These are phyloP conservation scores for Mesembryanthemum crystallinum DNA, from an alignment of 148 eudicot species.

Conservation along the genomic window DNA sequence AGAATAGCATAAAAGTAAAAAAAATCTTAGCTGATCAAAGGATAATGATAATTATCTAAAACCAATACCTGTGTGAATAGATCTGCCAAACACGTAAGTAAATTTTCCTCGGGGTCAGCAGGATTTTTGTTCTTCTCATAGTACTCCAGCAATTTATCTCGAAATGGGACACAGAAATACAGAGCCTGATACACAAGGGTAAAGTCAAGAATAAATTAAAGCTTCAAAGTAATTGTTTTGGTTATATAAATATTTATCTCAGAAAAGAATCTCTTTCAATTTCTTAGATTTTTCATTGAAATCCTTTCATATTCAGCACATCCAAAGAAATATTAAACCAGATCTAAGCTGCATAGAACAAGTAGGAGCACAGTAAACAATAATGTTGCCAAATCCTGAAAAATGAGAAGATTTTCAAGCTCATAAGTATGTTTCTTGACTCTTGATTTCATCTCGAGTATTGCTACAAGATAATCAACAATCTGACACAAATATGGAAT, in stretches of 20 bases:
- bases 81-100: constrained; percentile 92
- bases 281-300: no score
- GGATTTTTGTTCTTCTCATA: constrained; percentile 72
- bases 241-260: neutral
- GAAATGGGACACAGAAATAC: constrained; percentile 94
- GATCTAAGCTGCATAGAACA: neutral
- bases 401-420: neutral
- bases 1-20: neutral
- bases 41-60: neutral
- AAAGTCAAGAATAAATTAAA: constrained; percentile 11
- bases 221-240: neutral
- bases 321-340: no score
- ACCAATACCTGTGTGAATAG: constrained; percentile 75
- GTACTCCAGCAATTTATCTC: constrained; percentile 79
- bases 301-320: no score
- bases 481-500: neutral
- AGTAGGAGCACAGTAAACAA: neutral
- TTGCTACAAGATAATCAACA: neutral
- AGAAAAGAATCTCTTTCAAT: neutral
- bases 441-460: neutral
- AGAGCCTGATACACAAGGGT: constrained; percentile 56
- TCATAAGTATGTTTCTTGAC: neutral
- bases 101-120: constrained; percentile 75
- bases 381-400: neutral
- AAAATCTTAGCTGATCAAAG: neutral